Base-by-base conservation (phyloP, 345 rosid genomes). In the Kernera saxatilis region DNA sequence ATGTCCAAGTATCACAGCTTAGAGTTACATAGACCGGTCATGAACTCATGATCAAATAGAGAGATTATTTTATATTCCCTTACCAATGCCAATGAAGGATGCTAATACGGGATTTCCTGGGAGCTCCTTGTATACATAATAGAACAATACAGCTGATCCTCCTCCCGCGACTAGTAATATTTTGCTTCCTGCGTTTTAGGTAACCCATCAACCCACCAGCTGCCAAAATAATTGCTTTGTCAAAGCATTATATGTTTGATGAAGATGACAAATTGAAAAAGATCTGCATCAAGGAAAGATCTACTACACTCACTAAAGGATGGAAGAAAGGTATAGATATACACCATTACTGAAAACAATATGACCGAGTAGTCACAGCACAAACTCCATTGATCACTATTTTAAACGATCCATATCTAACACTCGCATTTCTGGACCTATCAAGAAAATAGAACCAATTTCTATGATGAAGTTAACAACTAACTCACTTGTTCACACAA, bases 191-290 rank as follows among this genome's bases (percentile, higher is more conserved):
- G 5, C 88, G 82, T 82, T 91, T 93, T 74, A 87, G 2, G 75
- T 80, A 93, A 41, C 97, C 97, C 91, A 93, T 82, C 61, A 79
- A 67, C 30, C 97, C 97, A 76, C 98, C 98, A 76, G 80, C 97
- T 93, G 77, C 35, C 53, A 59, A 41, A 72, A 60, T 14, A 67
- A 25, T 11, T 56, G 9, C 19, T 50, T n/a, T 29, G 55, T 48
- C 69, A 5, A 5, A 35, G 6, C n/a, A n/a, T n/a, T n/a, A n/a
- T n/a, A n/a, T n/a, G n/a, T n/a, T n/a, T n/a, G n/a, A n/a, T n/a
- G n/a, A n/a, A n/a, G n/a, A n/a, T n/a, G n/a, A n/a, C n/a, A n/a
- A n/a, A n/a, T n/a, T n/a, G n/a, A 35, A 9, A n/a, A 44, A 13
- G 35, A 30, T 44, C 8, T 39, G 25, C 40, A 67, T 23, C 15